Conservation (phyloP, 805 yeast species). For the Metschnikowia noctiluminum region DNA sequence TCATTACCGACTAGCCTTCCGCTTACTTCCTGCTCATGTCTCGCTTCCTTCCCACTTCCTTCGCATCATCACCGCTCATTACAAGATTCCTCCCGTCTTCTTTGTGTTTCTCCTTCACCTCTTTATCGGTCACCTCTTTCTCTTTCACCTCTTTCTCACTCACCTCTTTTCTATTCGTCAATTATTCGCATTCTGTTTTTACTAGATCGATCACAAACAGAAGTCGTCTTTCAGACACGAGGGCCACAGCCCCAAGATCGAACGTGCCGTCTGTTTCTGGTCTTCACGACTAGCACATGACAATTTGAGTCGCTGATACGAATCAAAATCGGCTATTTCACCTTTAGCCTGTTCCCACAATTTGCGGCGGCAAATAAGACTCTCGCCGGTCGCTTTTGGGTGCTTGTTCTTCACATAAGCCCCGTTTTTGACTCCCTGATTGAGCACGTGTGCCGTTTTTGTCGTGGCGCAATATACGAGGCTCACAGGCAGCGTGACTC, state of each 20-base stretch:
- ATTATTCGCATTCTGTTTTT: no score
- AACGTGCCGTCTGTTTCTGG: constrained; percentile 26
- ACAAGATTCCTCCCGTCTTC: no score
- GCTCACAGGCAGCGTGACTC: constrained; percentile 30
- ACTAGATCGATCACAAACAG: not conserved
- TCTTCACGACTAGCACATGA: constrained; percentile 24
- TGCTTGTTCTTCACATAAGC: constrained; percentile 43
- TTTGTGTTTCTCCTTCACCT: no score
- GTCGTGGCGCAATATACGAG: constrained; percentile 25
- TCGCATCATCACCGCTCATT: no score
- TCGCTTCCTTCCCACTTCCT: no score
- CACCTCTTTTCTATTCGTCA: no score
- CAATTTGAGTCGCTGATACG: constrained; percentile 17
- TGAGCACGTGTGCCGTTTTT: constrained; percentile 37
- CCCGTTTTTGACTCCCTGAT: constrained; percentile 64
- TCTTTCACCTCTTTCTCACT: no score
- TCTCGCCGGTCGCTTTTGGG: constrained; percentile 43
- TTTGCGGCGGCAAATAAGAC: constrained; percentile 32
- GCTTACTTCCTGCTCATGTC: no score
- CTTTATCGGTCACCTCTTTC: no score
- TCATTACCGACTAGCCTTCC: no score
- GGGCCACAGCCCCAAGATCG: constrained; percentile 45
- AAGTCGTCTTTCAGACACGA: constrained; percentile 16
- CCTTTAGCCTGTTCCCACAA: constrained; percentile 16
- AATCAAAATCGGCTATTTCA: constrained; percentile 8